Base-by-base conservation (phyloP, 169 alveolate genomes). In the Haemoproteus tartakovskyi region DNA sequence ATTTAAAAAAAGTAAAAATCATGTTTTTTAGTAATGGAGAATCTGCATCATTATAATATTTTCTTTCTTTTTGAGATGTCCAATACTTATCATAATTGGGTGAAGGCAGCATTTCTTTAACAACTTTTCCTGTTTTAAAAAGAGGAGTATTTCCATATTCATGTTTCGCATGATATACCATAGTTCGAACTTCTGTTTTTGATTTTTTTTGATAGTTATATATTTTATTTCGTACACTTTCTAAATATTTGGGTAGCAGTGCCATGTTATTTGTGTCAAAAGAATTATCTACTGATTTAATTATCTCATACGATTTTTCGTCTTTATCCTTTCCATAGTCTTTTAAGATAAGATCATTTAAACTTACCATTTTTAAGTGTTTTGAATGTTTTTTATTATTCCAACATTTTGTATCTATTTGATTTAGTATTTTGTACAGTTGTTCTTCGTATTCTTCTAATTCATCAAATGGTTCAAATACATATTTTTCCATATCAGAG, bases 321-420 rank as follows among this genome's bases (percentile, higher is more conserved):
- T 9, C 9, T 6, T 9, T 33, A 33, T 33, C 43, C n/a, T n/a
- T n/a, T n/a, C n/a, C n/a, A 33, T 74, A 74, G 14, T 74, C 67
- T 33, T 56, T 27, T 37, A 74, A 46, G 4, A 74, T 74, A 46
- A 50, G 60, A 74, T 74, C 84, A 57, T 74, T 74, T 38, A 74
- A 40, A 16, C 84, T 74, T 21, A 74, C 57, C 74, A 74, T 59
- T 43, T 74, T 74, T 74, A 74, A 50, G 12, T 56, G 57, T 48
- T 74, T 78, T 50, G 24, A 60, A 57, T 74, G 41, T 21, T 74
- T 56, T 74, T 74, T 74, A 74, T 51, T 62, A 48, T 57, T 51
- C 84, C 84, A 74, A 16, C 78, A 74, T 74, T 14, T 74, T 38
- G 46, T 74, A 43, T 74, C 84, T 62, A 74, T 74, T 26, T 74